phyloP scores from a whole-genome alignment of 768 basidiomycete genomes.

The Tulasnella sp. region DNA sequence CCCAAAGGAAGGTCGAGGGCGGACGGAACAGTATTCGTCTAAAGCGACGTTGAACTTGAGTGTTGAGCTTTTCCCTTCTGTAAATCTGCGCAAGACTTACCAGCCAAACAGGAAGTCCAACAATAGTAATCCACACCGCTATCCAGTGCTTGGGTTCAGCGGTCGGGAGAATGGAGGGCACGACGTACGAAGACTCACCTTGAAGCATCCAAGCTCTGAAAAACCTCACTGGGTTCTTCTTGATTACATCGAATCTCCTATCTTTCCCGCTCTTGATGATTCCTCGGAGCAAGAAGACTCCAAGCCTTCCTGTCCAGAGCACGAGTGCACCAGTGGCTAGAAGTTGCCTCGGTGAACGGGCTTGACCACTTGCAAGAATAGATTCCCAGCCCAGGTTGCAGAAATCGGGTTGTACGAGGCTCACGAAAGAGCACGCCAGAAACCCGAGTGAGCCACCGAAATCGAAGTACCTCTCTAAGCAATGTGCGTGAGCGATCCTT shows the following conservation, averaged over 20 bases:
- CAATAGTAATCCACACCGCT: conserved; percentile 60
- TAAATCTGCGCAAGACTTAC: conserved; percentile 26
- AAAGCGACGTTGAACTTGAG: background rate
- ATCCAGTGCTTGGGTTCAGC: conserved; percentile 23
- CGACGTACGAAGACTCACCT: conserved; percentile 32
- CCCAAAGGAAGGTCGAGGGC: conserved; percentile 45
- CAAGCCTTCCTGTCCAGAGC: conserved; percentile 57
- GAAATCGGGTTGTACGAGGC: conserved; percentile 54
- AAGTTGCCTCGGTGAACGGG: conserved; percentile 40
- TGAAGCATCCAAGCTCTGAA: conserved; percentile 55
- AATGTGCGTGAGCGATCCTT: background rate
- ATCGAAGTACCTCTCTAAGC: conserved; percentile 54
- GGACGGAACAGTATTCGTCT: conserved; percentile 47
- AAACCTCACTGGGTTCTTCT: conserved; percentile 43
- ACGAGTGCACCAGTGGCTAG: conserved; percentile 49
- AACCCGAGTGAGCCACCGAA: conserved; percentile 59
- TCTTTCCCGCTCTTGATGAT: conserved; percentile 49
- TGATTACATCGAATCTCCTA: conserved; percentile 56
- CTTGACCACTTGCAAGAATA: conserved; percentile 30
- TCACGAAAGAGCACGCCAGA: conserved; percentile 50
- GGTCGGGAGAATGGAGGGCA: conserved; percentile 12
- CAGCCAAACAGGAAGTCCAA: conserved; percentile 62
- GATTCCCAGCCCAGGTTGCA: conserved; percentile 43
- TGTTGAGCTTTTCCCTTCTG: background rate
- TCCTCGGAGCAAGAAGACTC: conserved; percentile 43